Percentiles rank a stretch among this genome's conserved stretches.
phyloP scores from a whole-genome alignment of 108 stramenopile genomes.

The Cyclotella cryptica region DNA sequence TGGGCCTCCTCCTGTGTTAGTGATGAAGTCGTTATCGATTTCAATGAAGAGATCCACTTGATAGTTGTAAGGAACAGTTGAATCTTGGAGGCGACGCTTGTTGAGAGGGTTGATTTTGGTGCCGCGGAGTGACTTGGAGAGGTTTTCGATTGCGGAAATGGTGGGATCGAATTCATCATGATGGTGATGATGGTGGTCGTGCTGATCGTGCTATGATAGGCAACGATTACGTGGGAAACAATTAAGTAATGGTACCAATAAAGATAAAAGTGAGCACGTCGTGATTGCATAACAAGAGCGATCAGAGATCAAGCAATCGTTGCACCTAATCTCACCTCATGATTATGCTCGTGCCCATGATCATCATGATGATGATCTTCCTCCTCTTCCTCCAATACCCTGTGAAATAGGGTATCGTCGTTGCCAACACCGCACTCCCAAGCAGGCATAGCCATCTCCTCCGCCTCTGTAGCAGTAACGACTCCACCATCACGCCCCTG shows the following conservation, averaged over 20 bases:
- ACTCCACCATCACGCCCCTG: neutral
- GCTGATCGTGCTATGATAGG: neutral
- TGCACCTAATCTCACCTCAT: neutral
- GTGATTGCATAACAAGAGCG: neutral
- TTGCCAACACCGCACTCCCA: slow-evolving; percentile 20
- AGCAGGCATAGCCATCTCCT: neutral
- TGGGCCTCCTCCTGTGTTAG: slow-evolving; percentile 24
- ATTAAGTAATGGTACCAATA: neutral
- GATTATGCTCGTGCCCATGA: neutral
- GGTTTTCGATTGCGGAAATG: slow-evolving; percentile 4
- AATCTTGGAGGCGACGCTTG: slow-evolving; percentile 7
- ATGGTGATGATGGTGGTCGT: slow-evolving; percentile 4
- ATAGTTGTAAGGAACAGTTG: neutral
- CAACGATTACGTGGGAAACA: neutral
- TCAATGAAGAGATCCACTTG: slow-evolving; percentile 41
- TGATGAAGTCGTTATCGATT: slow-evolving; percentile 27
- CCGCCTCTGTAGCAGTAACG: neutral
- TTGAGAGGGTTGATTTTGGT: slow-evolving; percentile 22
- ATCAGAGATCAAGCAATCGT: neutral
- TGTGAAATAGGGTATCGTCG: slow-evolving; percentile 5
- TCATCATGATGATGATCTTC: slow-evolving; percentile 4
- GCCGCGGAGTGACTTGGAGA: slow-evolving; percentile 20
- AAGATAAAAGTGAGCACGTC: neutral
- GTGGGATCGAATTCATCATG: neutral
- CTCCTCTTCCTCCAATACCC: slow-evolving; percentile 14